Evolutionary conservation across 106 monocot genomes (phyloP), one percentile per base, ranked within the genome.

Genomic region (Allium fistulosum): DNA sequence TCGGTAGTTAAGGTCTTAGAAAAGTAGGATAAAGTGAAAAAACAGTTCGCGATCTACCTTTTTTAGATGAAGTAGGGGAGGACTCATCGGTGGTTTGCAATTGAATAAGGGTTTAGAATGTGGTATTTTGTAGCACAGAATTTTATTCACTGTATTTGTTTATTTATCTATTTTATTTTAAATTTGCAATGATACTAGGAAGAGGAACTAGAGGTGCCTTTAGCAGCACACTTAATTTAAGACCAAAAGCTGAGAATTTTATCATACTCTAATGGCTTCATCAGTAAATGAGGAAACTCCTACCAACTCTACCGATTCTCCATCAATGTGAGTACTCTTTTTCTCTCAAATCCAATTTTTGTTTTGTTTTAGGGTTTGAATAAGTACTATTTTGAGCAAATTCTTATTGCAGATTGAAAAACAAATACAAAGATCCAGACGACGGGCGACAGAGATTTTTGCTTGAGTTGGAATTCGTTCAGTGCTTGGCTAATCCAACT

Each of bases 391-490:
- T 65, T 65, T 15, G 65, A 46, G n/a, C 27, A 17, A 46, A 63
- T 74, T 66, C 28, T 17, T 2, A 4, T 17, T 75, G 37, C 79
- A 88, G 85, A 51, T 28, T 76, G 9, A 77, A 78, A 65, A 79
- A 80, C 37, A 49, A 53, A 45, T 99, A 87, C 79, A 86, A 84
- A 74, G 99, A 99, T 18, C 93, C 93, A 11, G 90, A 99, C 47
- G 99, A 93, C 47, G 93, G 90, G 22, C 78, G 85, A 46, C 93
- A 93, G 74, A 68, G 99, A 13, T 90, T 99, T 59, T 69, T 99
- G 13, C 77, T 99, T 26, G 99, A 99, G 80, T 53, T 99, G 75
- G 99, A 99, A 80, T 99, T 99, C 65, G 69, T 99, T 7, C 99
- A 99, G 75, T 99, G 90, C 74, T 74, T 99, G 11, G 87, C 99